Percentiles rank a stretch among this genome's conserved stretches.
Conservation (phyloP, 2,329 filamentous ascomycete genomes). For the Alternaria dauci region DNA sequence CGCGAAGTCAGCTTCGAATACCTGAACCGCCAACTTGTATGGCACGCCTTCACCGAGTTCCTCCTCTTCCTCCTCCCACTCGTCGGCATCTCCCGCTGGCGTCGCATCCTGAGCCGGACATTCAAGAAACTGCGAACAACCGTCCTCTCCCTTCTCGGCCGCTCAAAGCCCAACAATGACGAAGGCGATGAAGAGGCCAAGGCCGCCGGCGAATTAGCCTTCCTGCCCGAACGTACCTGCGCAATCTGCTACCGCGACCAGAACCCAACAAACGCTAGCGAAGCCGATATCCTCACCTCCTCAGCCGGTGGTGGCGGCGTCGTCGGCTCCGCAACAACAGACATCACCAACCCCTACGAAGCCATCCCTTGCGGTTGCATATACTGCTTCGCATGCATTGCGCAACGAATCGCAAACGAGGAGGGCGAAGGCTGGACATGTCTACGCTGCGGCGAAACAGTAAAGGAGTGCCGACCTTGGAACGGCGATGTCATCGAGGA, state of each 20-base stretch:
- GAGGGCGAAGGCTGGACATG: conserved; percentile 96
- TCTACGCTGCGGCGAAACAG: conserved; percentile 82
- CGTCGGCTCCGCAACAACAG: conserved; percentile 86
- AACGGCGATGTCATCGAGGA: conserved; percentile 81
- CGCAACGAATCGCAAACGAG: conserved; percentile 86
- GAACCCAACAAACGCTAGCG: conserved; percentile 75
- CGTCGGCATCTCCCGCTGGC: conserved; percentile 94
- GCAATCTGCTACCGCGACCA: conserved; percentile 97
- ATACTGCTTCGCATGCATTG: conserved; percentile 97
- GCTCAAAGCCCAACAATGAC: conserved; percentile 55
- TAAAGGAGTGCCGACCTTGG: conserved; percentile 91
- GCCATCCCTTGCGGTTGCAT: conserved; percentile 87
- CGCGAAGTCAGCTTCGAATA: conserved; percentile 97
- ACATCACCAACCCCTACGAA: conserved; percentile 96
- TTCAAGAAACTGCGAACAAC: conserved; percentile 79
- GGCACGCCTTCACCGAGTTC: conserved; percentile 99
- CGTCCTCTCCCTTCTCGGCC: conserved; percentile 60
- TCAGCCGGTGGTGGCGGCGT: conserved; percentile 74
- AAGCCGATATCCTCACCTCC: conserved; percentile 71
- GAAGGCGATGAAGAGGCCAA: conserved; percentile 56
- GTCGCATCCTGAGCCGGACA: conserved; percentile 84
- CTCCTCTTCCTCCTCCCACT: conserved; percentile 95
- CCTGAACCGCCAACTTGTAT: conserved; percentile 94
- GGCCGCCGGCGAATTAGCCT: conserved; percentile 75
- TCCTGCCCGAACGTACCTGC: conserved; percentile 91